These are phyloP conservation scores for Colletotrichum plurivorum DNA, from an alignment of 2,329 filamentous ascomycete genomes.

Conservation along the genomic window DNA sequence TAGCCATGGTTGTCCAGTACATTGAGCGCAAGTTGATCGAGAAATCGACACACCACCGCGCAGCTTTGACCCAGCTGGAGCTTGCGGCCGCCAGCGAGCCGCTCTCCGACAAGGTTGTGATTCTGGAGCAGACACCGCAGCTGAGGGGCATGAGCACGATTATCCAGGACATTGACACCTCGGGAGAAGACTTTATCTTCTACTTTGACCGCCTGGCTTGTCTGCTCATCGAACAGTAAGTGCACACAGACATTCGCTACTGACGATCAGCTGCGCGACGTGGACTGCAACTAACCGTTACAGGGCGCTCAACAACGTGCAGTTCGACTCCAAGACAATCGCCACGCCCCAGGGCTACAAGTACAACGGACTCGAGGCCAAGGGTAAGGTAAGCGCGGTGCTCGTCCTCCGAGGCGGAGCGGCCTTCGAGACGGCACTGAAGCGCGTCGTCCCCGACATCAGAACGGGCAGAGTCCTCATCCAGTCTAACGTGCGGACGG, in stretches of 20 bases:
- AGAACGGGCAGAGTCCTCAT: constrained; percentile 91
- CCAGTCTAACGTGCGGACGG: constrained; percentile 86
- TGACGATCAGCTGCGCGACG: too few relatives aligned
- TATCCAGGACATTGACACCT: constrained; percentile 83
- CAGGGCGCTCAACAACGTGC: constrained; percentile 83
- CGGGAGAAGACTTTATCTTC: constrained; percentile 93
- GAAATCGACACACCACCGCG: constrained; percentile 87
- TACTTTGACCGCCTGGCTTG: constrained; percentile 93
- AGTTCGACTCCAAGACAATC: constrained; percentile 75
- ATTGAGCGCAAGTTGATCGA: constrained; percentile 88
- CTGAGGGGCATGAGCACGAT: constrained; percentile 91
- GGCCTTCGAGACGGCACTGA: constrained; percentile 88
- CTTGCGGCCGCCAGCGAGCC: constrained; percentile 78
- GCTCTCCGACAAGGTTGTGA: constrained; percentile 80
- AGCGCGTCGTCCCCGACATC: constrained; percentile 93
- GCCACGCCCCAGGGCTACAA: constrained; percentile 77
- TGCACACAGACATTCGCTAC: constrained; percentile 26
- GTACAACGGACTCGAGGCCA: constrained; percentile 80
- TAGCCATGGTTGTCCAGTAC: constrained; percentile 93
- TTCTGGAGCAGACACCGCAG: constrained; percentile 84
- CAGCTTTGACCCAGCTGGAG: constrained; percentile 83
- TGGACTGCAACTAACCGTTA: constrained; percentile 21
- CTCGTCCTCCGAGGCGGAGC: constrained; percentile 91
- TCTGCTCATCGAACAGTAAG: constrained; percentile 84
- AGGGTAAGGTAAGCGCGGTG: constrained; percentile 86